Percentiles rank a stretch among this genome's conserved stretches.
Conservation (phyloP, 352 stramenopile species). For the Phytophthora kernoviae region DNA sequence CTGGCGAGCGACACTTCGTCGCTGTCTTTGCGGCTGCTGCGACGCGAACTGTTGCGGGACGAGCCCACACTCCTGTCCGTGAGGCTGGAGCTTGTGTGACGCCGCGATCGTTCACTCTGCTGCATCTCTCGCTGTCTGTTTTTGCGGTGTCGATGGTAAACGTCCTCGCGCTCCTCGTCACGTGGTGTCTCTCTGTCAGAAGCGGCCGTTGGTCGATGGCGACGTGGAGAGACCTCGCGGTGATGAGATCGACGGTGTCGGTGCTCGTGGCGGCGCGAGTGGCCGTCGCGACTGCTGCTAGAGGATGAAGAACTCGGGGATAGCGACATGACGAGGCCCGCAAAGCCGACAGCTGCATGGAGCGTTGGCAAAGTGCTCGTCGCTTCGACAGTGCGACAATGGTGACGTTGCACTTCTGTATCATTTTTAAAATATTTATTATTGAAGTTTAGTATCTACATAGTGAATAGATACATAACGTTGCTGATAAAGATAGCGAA, state of each 20-base stretch:
- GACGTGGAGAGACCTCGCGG: constrained; percentile 2
- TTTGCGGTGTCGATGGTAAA: constrained; percentile 26
- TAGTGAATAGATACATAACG: no score
- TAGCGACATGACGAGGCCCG: constrained; percentile 13
- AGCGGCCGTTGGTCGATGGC: background rate
- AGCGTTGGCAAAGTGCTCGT: no score
- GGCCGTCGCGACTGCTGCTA: constrained; percentile 24
- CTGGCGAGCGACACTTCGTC: constrained; percentile 30
- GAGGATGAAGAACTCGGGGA: constrained; percentile 25
- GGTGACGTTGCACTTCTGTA: background rate
- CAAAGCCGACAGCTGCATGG: constrained; percentile 20
- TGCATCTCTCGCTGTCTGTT: constrained; percentile 15
- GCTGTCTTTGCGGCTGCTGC: constrained; percentile 34
- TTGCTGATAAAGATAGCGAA: no score
- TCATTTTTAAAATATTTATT: no score
- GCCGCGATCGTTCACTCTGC: constrained; percentile 8
- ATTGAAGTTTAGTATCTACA: no score
- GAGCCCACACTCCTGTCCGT: constrained; percentile 32
- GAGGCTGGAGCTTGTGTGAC: constrained; percentile 21
- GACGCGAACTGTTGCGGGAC: constrained; percentile 28
- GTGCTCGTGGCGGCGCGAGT: background rate
- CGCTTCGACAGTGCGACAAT: constrained; percentile 30
- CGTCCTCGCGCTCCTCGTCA: constrained; percentile 13
- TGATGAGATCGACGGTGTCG: background rate
- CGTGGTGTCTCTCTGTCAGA: constrained; percentile 1